Conservation (phyloP, 139 green algal genomes). For the Micractinium conductrix region DNA sequence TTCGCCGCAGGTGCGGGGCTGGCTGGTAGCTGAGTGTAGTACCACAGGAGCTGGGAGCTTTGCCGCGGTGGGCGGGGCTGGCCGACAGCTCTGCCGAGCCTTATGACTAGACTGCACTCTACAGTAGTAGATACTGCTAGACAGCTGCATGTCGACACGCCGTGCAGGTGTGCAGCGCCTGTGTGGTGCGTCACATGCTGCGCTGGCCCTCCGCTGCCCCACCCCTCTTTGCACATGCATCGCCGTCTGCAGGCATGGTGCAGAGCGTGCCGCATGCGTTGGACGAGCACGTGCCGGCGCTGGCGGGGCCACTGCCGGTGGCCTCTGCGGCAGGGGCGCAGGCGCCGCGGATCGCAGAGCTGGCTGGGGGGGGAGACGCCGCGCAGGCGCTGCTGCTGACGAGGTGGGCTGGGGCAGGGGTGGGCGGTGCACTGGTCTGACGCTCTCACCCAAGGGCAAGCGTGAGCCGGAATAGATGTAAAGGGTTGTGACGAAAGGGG, state of each 20-base stretch:
- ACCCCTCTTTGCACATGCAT: not conserved
- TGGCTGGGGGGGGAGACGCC: conserved; percentile 14
- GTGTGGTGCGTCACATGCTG: too few relatives aligned
- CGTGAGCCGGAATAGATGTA: too few relatives aligned
- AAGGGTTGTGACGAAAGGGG: too few relatives aligned
- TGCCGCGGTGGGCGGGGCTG: too few relatives aligned
- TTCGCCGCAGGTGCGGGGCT: conserved; percentile 12
- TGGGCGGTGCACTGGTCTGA: not conserved
- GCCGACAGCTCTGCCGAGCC: too few relatives aligned
- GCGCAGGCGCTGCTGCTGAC: conserved; percentile 29
- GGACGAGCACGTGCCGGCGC: conserved; percentile 45
- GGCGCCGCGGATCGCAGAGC: not conserved
- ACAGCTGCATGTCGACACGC: too few relatives aligned
- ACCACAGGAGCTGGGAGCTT: too few relatives aligned
- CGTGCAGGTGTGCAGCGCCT: too few relatives aligned
- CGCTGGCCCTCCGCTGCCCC: too few relatives aligned
- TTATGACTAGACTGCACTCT: too few relatives aligned
- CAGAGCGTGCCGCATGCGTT: conserved; percentile 46
- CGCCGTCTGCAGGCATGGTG: not conserved
- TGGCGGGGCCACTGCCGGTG: conserved; percentile 17
- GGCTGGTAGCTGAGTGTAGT: too few relatives aligned
- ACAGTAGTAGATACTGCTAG: too few relatives aligned
- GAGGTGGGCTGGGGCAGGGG: not conserved
- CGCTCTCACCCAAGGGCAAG: not conserved
- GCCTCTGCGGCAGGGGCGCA: not conserved